A percentile compares a stretch with the other conserved stretches of the same genome.
Conservation (phyloP, 2,329 filamentous ascomycete species). For the Tolypocladium paradoxum region DNA sequence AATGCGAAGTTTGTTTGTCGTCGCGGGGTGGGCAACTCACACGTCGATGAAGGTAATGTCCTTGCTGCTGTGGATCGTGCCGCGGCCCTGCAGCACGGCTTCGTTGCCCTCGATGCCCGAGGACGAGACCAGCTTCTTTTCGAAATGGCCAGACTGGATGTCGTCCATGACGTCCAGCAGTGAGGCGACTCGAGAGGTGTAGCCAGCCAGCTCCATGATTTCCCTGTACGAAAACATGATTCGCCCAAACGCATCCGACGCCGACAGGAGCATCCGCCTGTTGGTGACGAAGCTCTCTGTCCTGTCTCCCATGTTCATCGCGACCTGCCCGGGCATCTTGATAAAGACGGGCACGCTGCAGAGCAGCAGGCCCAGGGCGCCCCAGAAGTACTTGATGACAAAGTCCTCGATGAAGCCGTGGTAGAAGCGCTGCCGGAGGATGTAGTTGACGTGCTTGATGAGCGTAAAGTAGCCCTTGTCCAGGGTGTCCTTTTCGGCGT, state of each 20-base stretch:
- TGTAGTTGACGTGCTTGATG: slow-evolving; percentile 98
- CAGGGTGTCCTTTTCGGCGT: slow-evolving; percentile 88
- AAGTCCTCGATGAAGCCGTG: slow-evolving; percentile 99
- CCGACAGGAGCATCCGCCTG: slow-evolving; percentile 78
- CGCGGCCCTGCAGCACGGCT: slow-evolving; percentile 70
- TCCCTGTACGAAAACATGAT: slow-evolving; percentile 98
- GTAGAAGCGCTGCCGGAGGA: slow-evolving; percentile 80
- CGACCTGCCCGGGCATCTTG: slow-evolving; percentile 65
- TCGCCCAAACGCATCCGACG: slow-evolving; percentile 89
- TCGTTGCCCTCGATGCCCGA: slow-evolving; percentile 74
- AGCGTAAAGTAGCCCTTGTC: slow-evolving; percentile 98
- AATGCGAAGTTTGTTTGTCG: background rate
- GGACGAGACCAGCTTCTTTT: slow-evolving; percentile 92
- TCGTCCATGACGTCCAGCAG: slow-evolving; percentile 92
- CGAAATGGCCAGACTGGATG: slow-evolving; percentile 78
- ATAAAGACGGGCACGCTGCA: slow-evolving; percentile 96
- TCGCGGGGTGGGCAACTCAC: slow-evolving; percentile 25
- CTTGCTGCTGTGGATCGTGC: slow-evolving; percentile 68
- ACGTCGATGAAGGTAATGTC: slow-evolving; percentile 82
- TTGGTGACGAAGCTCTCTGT: slow-evolving; percentile 86
- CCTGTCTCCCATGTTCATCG: slow-evolving; percentile 57
- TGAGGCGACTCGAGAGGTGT: slow-evolving; percentile 84
- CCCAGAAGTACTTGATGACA: slow-evolving; percentile 99
- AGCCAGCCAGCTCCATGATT: slow-evolving; percentile 88
- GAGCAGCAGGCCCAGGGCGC: slow-evolving; percentile 77